phyloP scores from a whole-genome alignment of 2,329 filamentous ascomycete species.

The Pleoardoris graminearum region DNA sequence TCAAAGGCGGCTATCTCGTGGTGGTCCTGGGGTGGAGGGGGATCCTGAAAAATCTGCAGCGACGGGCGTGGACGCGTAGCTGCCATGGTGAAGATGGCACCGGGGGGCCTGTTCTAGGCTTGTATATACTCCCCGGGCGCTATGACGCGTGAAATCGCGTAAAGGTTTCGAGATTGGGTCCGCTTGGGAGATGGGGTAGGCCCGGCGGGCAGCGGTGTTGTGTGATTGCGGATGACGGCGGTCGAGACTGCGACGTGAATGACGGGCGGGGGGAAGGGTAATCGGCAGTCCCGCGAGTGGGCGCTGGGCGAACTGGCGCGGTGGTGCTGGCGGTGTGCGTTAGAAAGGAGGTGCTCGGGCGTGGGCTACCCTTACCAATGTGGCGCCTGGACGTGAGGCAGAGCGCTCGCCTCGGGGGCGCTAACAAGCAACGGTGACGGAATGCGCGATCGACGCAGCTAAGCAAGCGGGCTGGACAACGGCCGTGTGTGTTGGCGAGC shows the following conservation, averaged over 20 bases:
- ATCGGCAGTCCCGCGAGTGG: conserved; percentile 24
- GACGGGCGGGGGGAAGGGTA: conserved; percentile 19
- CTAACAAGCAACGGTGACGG: conserved; percentile 38
- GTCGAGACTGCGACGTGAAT: conserved; percentile 19
- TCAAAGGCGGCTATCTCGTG: conserved; percentile 53
- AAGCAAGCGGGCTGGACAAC: conserved; percentile 10
- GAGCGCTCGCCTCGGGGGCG: conserved; percentile 37
- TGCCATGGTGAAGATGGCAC: conserved; percentile 49
- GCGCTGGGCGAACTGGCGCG: conserved; percentile 21
- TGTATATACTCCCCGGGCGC: conserved; percentile 34
- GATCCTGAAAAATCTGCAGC: conserved; percentile 64
- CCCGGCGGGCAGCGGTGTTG: conserved; percentile 28
- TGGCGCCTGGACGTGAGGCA: conserved; percentile 31
- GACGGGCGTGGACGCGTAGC: conserved; percentile 60
- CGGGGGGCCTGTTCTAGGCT: conserved; percentile 31
- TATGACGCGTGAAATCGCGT: conserved; percentile 49
- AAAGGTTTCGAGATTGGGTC: conserved; percentile 28
- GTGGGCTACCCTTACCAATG: conserved; percentile 33
- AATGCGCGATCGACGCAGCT: conserved; percentile 14
- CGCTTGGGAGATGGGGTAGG: conserved; percentile 27
- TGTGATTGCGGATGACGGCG: conserved; percentile 43
- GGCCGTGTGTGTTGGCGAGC: neutral
- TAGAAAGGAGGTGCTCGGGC: conserved; percentile 29
- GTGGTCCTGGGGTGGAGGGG: conserved; percentile 48
- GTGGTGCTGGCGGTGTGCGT: conserved; percentile 19